phyloP scores from a whole-genome alignment of 148 eudicot genomes.

The Camellia granthamiana region DNA sequence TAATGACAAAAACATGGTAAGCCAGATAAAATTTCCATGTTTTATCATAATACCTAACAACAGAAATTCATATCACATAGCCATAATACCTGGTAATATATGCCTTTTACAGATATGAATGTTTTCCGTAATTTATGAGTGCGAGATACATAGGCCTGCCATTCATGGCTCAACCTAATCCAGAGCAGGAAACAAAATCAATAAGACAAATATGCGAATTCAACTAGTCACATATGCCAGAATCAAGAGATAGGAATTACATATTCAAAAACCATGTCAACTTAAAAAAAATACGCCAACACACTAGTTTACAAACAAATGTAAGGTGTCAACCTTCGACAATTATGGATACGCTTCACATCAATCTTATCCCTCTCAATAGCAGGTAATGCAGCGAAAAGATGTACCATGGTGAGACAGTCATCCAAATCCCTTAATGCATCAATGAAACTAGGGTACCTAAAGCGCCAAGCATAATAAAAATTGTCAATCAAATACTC shows the following conservation, averaged over 20 bases:
- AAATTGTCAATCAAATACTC: neutral
- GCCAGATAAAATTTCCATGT: neutral
- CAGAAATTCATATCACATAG: neutral
- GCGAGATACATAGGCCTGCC: constrained; percentile 86
- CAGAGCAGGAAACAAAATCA: neutral
- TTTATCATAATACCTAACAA: neutral
- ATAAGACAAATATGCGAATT: neutral
- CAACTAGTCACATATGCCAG: neutral
- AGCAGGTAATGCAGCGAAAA: constrained; percentile 91
- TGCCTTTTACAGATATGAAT: constrained; percentile 92
- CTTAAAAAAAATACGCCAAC: neutral
- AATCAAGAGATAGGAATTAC: neutral
- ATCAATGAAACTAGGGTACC: constrained; percentile 91
- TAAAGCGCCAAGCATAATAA: constrained; percentile 21
- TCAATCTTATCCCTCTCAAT: constrained; percentile 69
- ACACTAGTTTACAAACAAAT: neutral
- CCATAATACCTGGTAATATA: constrained; percentile 77
- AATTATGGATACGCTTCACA: constrained; percentile 72
- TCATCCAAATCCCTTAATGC: constrained; percentile 93
- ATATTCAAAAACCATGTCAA: neutral
- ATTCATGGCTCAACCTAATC: constrained; percentile 87
- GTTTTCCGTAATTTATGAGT: constrained; percentile 86
- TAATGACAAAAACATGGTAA: constrained; percentile 4
- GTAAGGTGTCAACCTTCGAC: constrained; percentile 59
- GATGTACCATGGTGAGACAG: constrained; percentile 85